Evolutionary conservation across 2,329 filamentous ascomycete species (phyloP).

Genomic region (Colletotrichum limetticola): DNA sequence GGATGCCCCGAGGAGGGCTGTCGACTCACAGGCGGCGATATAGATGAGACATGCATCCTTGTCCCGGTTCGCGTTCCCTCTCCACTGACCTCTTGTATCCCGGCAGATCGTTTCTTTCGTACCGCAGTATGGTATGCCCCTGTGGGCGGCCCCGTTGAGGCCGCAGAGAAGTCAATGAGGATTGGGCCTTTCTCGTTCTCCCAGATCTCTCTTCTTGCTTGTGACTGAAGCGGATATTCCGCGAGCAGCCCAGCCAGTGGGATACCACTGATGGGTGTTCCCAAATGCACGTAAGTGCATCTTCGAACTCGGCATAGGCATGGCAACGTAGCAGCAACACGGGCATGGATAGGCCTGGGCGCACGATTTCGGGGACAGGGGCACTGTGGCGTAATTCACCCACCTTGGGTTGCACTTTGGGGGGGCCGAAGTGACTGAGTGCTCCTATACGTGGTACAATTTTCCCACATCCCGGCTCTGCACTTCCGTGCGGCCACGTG

Average conservation of each 20-base stretch:
- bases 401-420: conserved; percentile 8
- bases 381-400: conserved; percentile 6
- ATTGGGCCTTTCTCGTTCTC: conserved; percentile 1
- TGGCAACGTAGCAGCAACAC: not conserved
- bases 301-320: not conserved
- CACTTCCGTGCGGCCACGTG: conserved; percentile 28
- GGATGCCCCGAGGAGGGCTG: not conserved
- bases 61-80: not conserved
- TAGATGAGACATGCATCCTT: conserved; percentile 30
- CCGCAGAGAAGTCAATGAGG: not conserved
- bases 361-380: conserved; percentile 19
- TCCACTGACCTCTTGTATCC: conserved; percentile 28
- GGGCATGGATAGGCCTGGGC: not conserved
- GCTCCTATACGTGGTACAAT: conserved; percentile 1
- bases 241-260: not conserved
- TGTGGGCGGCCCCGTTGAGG: not conserved
- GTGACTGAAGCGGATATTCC: not conserved
- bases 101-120: conserved; percentile 29
- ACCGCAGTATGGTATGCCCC: not conserved
- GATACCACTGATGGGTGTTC: conserved; percentile 1
- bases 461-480: conserved; percentile 27
- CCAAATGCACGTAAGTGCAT: conserved; percentile 23
- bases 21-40: conserved; percentile 21
- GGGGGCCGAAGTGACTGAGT: not conserved
- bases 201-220: not conserved